A percentile compares a stretch with the other conserved stretches of the same genome.
These are phyloP conservation scores for Dicorynia guianensis DNA, from an alignment of 306 rosid species.

Conservation along the genomic window DNA sequence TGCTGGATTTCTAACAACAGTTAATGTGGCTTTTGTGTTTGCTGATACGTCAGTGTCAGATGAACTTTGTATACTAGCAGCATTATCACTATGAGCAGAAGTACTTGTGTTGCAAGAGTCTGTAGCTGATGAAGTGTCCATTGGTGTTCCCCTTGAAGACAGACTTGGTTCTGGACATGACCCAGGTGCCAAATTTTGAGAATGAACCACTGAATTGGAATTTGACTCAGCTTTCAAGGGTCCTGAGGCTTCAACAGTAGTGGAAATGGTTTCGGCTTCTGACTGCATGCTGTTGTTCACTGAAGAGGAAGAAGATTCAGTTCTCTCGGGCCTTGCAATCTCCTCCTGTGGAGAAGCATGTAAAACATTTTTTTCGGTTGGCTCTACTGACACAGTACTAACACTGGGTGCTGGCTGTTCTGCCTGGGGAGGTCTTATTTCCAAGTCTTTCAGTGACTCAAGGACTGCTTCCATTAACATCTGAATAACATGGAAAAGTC, in stretches of 20 bases:
- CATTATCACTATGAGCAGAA: constrained; percentile 47
- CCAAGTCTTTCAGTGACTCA: constrained; percentile 66
- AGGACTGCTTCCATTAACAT: constrained; percentile 85
- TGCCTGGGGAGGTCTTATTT: constrained; percentile 48
- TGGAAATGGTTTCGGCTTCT: constrained; percentile 47
- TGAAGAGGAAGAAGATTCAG: constrained; percentile 39
- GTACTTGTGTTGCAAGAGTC: constrained; percentile 52
- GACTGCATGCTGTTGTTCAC: constrained; percentile 38
- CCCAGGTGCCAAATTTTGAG: constrained; percentile 43
- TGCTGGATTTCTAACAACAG: constrained; percentile 72
- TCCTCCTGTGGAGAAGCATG: constrained; percentile 48
- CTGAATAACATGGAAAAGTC: constrained; percentile 49
- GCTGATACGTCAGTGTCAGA: constrained; percentile 83
- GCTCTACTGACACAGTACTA: constrained; percentile 39
- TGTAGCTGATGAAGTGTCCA: constrained; percentile 37
- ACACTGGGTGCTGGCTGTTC: constrained; percentile 45
- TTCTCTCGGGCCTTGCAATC: constrained; percentile 39
- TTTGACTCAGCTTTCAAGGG: constrained; percentile 50
- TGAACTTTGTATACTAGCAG: constrained; percentile 54
- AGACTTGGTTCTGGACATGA: constrained; percentile 38
- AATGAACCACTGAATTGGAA: constrained; percentile 42
- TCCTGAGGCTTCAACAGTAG: constrained; percentile 38
- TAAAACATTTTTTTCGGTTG: constrained; percentile 42
- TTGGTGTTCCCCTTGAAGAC: constrained; percentile 36
- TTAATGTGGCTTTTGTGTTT: constrained; percentile 80